phyloP scores from a whole-genome alignment of 1,284 basidiomycete genomes.

The Paramarasmius palmivorus region DNA sequence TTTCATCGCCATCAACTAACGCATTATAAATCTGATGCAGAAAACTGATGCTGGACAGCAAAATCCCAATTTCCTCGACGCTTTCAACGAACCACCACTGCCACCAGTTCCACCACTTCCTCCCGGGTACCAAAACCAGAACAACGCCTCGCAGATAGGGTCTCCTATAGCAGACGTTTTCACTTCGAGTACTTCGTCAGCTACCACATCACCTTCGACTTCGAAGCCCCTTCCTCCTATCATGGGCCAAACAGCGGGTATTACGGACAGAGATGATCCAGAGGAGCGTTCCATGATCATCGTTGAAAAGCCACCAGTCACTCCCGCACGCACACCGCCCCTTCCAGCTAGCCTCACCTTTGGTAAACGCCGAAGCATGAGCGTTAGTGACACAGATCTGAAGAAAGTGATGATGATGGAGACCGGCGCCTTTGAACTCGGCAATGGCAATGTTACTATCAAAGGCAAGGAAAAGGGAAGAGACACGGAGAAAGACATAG shows the following conservation, averaged over 20 bases:
- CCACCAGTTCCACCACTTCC: constrained; percentile 77
- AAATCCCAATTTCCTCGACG: constrained; percentile 41
- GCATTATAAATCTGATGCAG: constrained; percentile 24
- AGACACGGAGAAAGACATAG: constrained; percentile 23
- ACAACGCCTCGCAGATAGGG: constrained; percentile 25
- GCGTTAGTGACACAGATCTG: constrained; percentile 66
- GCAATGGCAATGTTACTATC: constrained; percentile 8
- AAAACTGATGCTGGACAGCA: constrained; percentile 43
- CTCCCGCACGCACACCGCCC: constrained; percentile 28
- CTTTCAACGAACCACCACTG: constrained; percentile 34
- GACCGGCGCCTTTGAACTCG: constrained; percentile 30
- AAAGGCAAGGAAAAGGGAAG: not conserved
- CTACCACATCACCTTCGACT: constrained; percentile 38
- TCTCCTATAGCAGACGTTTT: constrained; percentile 58
- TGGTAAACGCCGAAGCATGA: constrained; percentile 71
- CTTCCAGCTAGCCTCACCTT: constrained; percentile 20
- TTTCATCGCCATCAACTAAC: constrained; percentile 4
- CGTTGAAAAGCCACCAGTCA: constrained; percentile 44
- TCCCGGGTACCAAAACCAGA: constrained; percentile 33
- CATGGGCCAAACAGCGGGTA: constrained; percentile 31
- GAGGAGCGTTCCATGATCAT: constrained; percentile 59
- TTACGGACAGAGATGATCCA: constrained; percentile 41
- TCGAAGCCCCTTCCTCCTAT: constrained; percentile 68
- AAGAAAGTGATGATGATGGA: constrained; percentile 43
- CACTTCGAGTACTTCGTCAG: constrained; percentile 32